Conservation (phyloP, 2,329 filamentous ascomycete genomes). For the Paecilomyces sp. region DNA sequence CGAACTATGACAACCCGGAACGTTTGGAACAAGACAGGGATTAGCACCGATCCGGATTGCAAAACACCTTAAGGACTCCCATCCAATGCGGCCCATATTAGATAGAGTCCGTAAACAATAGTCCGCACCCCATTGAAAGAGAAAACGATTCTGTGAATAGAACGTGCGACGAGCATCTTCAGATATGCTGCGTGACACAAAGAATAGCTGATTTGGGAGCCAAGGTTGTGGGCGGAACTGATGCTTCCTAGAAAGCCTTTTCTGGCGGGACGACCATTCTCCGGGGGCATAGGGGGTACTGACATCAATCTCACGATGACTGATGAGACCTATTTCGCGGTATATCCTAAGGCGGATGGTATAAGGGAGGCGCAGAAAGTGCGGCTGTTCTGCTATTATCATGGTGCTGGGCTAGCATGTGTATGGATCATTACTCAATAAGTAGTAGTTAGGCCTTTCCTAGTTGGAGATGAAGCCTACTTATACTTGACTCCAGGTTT, state of each 20-base stretch:
- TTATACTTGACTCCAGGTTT: no score
- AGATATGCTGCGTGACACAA: background rate
- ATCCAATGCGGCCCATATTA: background rate
- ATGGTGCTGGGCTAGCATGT: no score
- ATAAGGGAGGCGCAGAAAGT: background rate
- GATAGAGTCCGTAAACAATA: background rate
- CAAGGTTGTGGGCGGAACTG: no score
- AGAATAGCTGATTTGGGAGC: background rate
- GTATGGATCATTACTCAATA: no score
- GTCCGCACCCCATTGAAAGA: background rate
- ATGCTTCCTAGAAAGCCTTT: background rate
- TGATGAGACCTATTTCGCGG: background rate
- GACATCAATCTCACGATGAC: no score
- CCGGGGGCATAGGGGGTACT: no score
- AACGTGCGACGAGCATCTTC: background rate
- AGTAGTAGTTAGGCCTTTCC: no score
- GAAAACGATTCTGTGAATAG: background rate
- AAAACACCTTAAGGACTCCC: background rate
- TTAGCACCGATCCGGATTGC: background rate
- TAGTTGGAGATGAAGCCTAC: no score
- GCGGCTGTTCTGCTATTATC: background rate
- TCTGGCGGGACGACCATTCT: background rate
- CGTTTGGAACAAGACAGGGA: background rate
- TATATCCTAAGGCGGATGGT: background rate
- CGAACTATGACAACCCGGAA: background rate